These are phyloP conservation scores for Castanospermum australe DNA, from an alignment of 306 rosid species.

Conservation along the genomic window DNA sequence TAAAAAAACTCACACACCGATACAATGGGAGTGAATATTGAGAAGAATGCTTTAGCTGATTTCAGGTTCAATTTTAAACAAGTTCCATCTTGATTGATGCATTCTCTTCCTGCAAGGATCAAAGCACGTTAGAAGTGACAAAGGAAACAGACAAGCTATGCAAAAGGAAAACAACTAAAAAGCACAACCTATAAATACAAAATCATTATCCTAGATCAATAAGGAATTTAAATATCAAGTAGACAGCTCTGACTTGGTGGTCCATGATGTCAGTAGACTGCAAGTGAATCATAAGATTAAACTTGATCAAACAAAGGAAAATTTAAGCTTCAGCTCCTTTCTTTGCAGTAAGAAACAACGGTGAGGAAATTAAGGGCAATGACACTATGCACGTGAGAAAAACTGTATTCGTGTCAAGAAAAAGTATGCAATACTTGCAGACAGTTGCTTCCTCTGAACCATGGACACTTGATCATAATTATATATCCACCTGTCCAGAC, in stretches of 20 bases:
- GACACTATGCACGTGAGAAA: not conserved
- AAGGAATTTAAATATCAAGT: not conserved
- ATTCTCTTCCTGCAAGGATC: slow-evolving; percentile 62
- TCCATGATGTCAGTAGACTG: slow-evolving; percentile 18
- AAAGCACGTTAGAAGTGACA: slow-evolving; percentile 28
- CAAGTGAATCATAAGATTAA: not conserved
- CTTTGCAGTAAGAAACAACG: not conserved
- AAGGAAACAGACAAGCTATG: not conserved
- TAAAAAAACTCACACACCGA: slow-evolving; percentile 24
- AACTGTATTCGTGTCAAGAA: not conserved
- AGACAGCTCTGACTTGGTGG: not conserved
- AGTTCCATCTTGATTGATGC: slow-evolving; percentile 43
- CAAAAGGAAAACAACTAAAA: not conserved
- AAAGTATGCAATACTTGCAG: not conserved
- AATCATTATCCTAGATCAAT: not conserved
- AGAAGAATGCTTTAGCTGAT: slow-evolving; percentile 15
- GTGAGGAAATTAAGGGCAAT: slow-evolving; percentile 8
- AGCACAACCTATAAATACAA: not conserved
- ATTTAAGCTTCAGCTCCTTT: not conserved
- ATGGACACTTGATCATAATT: too few relatives aligned
- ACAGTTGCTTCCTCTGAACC: not conserved
- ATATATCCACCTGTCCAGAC: too few relatives aligned
- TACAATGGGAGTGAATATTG: slow-evolving; percentile 28
- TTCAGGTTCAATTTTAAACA: slow-evolving; percentile 30
- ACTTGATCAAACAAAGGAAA: not conserved